A percentile compares a stretch with the other conserved stretches of the same genome.
Conservation (phyloP, 139 green algal genomes). For the Spirogloea muscicola region DNA sequence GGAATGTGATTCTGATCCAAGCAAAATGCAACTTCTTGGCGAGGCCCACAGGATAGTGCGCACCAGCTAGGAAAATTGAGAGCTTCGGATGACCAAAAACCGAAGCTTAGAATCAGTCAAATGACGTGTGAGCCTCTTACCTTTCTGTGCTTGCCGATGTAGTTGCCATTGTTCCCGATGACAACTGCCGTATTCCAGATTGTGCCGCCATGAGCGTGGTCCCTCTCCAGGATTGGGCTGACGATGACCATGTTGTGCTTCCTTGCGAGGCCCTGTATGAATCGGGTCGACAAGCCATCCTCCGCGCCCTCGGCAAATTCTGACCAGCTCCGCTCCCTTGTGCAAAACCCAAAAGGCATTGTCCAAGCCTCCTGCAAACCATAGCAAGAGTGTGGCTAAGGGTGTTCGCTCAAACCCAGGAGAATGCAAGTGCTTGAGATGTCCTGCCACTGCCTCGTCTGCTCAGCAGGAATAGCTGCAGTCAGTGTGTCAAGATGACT, state of each 20-base stretch:
- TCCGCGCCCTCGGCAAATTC: constrained; percentile 88
- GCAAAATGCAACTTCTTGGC: too few species aligned
- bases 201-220: constrained; percentile 68
- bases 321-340: constrained; percentile 83
- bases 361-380: constrained; percentile 78
- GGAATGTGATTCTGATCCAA: constrained; percentile 98
- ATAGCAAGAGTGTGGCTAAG: too few species aligned
- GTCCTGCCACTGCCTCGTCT: too few species aligned
- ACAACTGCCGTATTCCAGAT: constrained; percentile 99
- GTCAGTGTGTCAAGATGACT: too few species aligned
- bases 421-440: too few species aligned
- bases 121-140: too few species aligned
- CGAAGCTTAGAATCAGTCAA: too few species aligned
- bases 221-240: constrained; percentile 74
- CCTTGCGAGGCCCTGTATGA: constrained; percentile 55
- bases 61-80: too few species aligned
- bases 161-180: constrained; percentile 75
- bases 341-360: constrained; percentile 97
- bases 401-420: too few species aligned
- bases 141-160: constrained; percentile 54
- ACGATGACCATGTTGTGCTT: constrained; percentile 85
- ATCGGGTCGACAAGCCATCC: constrained; percentile 42
- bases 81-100: too few species aligned
- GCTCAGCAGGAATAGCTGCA: too few species aligned
- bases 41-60: too few species aligned